Base-by-base conservation (phyloP, 768 basidiomycete species). In the Leccinum ochraceum region DNA sequence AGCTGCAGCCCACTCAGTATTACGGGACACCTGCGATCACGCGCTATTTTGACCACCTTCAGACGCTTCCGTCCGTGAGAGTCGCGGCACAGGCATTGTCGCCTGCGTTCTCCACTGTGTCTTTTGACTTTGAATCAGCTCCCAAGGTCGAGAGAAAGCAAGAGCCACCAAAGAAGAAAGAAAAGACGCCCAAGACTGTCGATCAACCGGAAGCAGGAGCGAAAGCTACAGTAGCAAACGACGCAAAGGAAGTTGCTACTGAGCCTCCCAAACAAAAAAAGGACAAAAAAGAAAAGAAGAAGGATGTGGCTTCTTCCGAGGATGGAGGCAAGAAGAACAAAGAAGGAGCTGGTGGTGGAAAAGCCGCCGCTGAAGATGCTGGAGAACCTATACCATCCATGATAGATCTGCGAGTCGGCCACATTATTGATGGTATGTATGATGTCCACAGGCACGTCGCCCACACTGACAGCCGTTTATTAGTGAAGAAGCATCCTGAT, bases 1-100 rank as follows among this genome's bases (percentile, higher is more conserved):
- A 87, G 69, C 78, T 90, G 17, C 82, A 86, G 67, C 80, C 90
- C 5, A 65, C 81, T n/a, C 84, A 90, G 70, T 89, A 92, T 78
- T 88, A 92, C 71, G 77, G 87, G 17, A 83, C 86, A 57, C 94
- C 96, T 6, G 83, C 92, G 22, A 74, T 98, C 42, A 91, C 91
- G 46, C 91, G 97, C 50, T 98, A 96, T 81, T 96, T 98, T 71
- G 90, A 95, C 75, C 94, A 98, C 75, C 83, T 99, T 60, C 96
- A 98, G 77, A 81, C 85, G 51, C 80, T 79, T 22, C 79, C 87
- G 6, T 73, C 82, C 16, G 86, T 97, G 44, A 80, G 84, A 26
- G 77, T 79, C 50, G 81, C 85, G 3, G 84, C 86, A 6, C 78
- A 79, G 49, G 69, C 80, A 1, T 76, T 83, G 30, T 75, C 81